phyloP scores from a whole-genome alignment of 1,284 basidiomycete species.

The Peniophora sp. region DNA sequence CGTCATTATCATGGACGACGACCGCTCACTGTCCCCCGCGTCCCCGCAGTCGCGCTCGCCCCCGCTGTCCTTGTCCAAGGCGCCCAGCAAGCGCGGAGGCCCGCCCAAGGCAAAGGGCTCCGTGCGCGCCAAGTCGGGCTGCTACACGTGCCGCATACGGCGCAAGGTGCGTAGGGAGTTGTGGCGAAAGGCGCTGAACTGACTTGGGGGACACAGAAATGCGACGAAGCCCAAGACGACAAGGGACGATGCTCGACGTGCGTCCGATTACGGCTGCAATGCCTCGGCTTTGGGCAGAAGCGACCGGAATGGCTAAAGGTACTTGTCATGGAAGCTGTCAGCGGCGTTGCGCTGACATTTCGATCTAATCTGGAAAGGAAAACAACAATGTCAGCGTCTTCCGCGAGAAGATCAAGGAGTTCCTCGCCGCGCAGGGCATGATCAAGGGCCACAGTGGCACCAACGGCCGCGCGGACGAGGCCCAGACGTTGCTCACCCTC shows the following conservation, averaged over 20 bases:
- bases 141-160: constrained; percentile 78
- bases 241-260: constrained; percentile 69
- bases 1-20: too few species aligned
- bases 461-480: constrained; percentile 45
- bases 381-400: constrained; percentile 57
- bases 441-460: constrained; percentile 76
- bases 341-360: constrained; percentile 5
- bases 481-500: constrained; percentile 49
- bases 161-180: constrained; percentile 57
- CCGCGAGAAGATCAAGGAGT: constrained; percentile 69
- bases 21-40: constrained; percentile 1
- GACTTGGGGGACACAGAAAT: constrained; percentile 49
- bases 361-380: constrained; percentile 35
- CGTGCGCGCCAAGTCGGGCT: constrained; percentile 74
- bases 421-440: constrained; percentile 74
- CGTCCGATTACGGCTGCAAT: constrained; percentile 71
- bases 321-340: constrained; percentile 16
- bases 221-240: constrained; percentile 62
- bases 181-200: neutral
- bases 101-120: constrained; percentile 70
- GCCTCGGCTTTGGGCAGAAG: constrained; percentile 76
- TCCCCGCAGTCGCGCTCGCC: constrained; percentile 17
- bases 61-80: constrained; percentile 18
- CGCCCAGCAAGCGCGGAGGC: constrained; percentile 35
- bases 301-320: constrained; percentile 82